These are phyloP conservation scores for Platanthera guangdongensis DNA, from an alignment of 106 monocot species.

Conservation along the genomic window DNA sequence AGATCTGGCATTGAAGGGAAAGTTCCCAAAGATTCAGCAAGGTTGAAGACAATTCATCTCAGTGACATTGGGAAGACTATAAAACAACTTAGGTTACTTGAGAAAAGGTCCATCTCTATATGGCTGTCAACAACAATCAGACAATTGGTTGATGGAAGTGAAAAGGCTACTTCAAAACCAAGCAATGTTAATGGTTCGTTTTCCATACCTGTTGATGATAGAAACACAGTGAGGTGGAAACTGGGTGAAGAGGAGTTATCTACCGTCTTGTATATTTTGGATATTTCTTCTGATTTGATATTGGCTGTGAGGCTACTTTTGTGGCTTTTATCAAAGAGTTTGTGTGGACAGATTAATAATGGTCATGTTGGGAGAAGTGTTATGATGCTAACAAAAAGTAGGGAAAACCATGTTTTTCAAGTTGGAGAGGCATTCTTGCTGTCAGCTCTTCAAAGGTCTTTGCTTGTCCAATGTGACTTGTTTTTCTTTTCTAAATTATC, in stretches of 20 bases:
- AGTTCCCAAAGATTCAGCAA: constrained; percentile 30
- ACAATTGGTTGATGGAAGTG: constrained; percentile 64
- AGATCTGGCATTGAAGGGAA: constrained; percentile 45
- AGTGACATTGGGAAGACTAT: constrained; percentile 58
- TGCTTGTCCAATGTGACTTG: neutral
- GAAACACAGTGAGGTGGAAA: constrained; percentile 51
- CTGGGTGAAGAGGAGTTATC: constrained; percentile 76
- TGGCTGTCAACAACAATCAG: constrained; percentile 63
- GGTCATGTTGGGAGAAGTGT: constrained; percentile 52
- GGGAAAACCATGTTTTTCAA: constrained; percentile 44
- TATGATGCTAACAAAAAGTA: constrained; percentile 37
- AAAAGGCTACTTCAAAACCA: constrained; percentile 38
- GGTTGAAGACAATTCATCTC: constrained; percentile 24
- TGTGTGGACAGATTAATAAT: constrained; percentile 25
- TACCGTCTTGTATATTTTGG: constrained; percentile 68
- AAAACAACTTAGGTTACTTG: constrained; percentile 65
- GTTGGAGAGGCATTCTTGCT: constrained; percentile 71
- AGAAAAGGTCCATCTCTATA: constrained; percentile 66
- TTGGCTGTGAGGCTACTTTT: constrained; percentile 63
- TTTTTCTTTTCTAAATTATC: neutral
- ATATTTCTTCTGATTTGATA: constrained; percentile 65
- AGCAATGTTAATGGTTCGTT: constrained; percentile 31
- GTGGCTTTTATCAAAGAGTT: constrained; percentile 62
- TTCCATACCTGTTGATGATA: constrained; percentile 44
- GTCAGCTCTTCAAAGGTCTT: constrained; percentile 78